Conservation (phyloP, 2,329 filamentous ascomycete species). For the Aspergillus floridensis region DNA sequence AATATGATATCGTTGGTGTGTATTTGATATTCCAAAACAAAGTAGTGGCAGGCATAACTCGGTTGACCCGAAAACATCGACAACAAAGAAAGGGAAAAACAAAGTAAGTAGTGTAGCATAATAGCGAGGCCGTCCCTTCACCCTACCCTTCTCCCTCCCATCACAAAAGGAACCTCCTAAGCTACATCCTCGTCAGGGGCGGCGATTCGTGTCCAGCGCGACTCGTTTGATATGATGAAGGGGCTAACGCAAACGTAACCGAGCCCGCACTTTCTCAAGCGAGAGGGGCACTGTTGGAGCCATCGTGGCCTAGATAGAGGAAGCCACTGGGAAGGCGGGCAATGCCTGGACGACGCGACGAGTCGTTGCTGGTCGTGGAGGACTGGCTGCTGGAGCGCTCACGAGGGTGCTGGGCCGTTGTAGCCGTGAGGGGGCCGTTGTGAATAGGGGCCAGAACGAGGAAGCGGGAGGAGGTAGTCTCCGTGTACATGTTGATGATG, state of each 20-base stretch:
- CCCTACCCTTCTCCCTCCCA: not conserved
- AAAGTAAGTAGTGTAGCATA: not conserved
- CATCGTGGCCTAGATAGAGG: constrained; percentile 28
- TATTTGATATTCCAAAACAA: not conserved
- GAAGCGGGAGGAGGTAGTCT: constrained; percentile 29
- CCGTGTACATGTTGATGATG: constrained; percentile 28
- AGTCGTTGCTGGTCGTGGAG: constrained; percentile 17
- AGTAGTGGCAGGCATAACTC: not conserved
- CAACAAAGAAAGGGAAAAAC: not conserved
- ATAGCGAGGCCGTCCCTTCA: not conserved
- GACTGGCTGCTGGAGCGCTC: constrained; percentile 30
- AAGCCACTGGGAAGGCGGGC: constrained; percentile 24
- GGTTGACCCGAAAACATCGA: not conserved
- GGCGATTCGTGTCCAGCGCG: constrained; percentile 17
- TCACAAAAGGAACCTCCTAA: not conserved
- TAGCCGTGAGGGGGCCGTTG: constrained; percentile 25
- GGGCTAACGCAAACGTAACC: not conserved
- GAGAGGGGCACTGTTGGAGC: constrained; percentile 7
- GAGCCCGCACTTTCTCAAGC: not conserved
- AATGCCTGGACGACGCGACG: constrained; percentile 3
- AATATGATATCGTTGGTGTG: constrained; percentile 10
- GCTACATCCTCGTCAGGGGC: too few relatives aligned
- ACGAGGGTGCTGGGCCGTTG: constrained; percentile 9
- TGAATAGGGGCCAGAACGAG: constrained; percentile 32
- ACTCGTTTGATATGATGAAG: constrained; percentile 4